Conservation (phyloP, 1,284 basidiomycete species). For the Moesziomyces parantarcticus region DNA sequence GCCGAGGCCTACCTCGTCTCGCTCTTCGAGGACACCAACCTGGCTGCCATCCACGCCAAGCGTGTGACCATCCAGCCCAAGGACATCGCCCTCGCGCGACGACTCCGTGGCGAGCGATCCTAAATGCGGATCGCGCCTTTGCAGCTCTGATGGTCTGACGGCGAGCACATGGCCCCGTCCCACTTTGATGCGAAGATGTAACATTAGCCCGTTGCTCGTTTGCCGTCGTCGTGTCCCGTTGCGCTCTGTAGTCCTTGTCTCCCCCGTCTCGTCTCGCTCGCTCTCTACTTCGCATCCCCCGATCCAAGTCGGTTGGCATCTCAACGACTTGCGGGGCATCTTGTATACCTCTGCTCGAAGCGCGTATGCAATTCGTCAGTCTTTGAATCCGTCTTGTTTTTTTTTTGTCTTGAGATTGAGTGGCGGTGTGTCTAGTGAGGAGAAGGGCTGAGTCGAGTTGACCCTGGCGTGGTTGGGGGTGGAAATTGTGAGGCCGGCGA, state of each 20-base stretch:
- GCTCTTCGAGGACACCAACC: slow-evolving; percentile 66
- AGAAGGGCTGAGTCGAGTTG: background rate
- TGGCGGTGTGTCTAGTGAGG: slow-evolving; percentile 3
- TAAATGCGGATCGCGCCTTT: slow-evolving; percentile 33
- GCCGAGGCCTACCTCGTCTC: slow-evolving; percentile 74
- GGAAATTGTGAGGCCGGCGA: too few relatives aligned
- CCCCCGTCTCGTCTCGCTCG: background rate
- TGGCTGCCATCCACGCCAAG: slow-evolving; percentile 68
- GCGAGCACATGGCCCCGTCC: background rate
- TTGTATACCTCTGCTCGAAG: slow-evolving; percentile 38
- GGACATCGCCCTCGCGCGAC: slow-evolving; percentile 67
- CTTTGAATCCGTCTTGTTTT: too few relatives aligned
- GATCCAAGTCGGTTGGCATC: too few relatives aligned
- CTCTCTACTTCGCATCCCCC: slow-evolving; percentile 34
- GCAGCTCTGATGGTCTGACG: slow-evolving; percentile 11
- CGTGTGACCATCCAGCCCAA: slow-evolving; percentile 68
- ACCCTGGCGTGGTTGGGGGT: too few relatives aligned
- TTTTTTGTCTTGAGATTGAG: background rate
- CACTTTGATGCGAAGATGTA: slow-evolving; percentile 39
- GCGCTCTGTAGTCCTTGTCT: slow-evolving; percentile 22
- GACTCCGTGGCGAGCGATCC: slow-evolving; percentile 67
- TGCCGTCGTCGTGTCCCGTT: slow-evolving; percentile 10
- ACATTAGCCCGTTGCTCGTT: slow-evolving; percentile 36
- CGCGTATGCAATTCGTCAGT: slow-evolving; percentile 27
- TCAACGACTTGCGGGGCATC: slow-evolving; percentile 4